Base-by-base conservation (phyloP, 1,284 basidiomycete genomes). In the Porogramme epimiltina region DNA sequence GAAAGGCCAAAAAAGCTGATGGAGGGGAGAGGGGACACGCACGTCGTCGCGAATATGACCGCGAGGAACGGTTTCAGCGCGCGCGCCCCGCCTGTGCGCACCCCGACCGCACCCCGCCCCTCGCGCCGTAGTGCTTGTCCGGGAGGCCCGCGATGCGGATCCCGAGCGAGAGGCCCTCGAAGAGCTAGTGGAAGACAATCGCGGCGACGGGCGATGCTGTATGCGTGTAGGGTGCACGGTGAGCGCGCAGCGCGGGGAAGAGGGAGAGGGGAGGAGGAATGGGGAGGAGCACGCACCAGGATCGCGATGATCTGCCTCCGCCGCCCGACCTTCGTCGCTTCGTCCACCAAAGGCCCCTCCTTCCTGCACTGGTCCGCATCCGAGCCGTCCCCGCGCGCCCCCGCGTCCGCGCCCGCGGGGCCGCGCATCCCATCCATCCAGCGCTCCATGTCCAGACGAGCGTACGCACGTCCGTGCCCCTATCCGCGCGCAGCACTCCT, bases 111-210 rank as follows among this genome's bases (percentile, higher is more conserved):
- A 58, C 62, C 9, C 66, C 67, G 10, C 65, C 59, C n/a, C 63
- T 57, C 34, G 63, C 61, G 5, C 56, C 59, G 3, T 66, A 63
- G 57, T 87, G 82, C 5, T 73, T 61, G 15, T 74, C 45, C 43
- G 84, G 70, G n/a, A n/a, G n/a, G n/a, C n/a, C n/a, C 1, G 87
- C 88, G 22, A 84, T 59, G 1, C 71, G 66, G 66, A 91, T 86
- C 3, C 88, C 87, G 20, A 91, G 75, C 1, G 87, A 89, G 8
- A 91, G 75, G 0, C 89, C 89, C 63, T 91, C 89, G 60, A 91
- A 91, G 9, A 91, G 71, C 62, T 91, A 89, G 63, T 91, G 89
- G 65, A 91, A 91, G 43, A 82, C 72, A 33, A 91, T 81, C 0
- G 89, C 89, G 11, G 83, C 80, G 4, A 87, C 76, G 6, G 91